phyloP scores from a whole-genome alignment of 352 stramenopile species.

The Hyaloperonospora brassicae region DNA sequence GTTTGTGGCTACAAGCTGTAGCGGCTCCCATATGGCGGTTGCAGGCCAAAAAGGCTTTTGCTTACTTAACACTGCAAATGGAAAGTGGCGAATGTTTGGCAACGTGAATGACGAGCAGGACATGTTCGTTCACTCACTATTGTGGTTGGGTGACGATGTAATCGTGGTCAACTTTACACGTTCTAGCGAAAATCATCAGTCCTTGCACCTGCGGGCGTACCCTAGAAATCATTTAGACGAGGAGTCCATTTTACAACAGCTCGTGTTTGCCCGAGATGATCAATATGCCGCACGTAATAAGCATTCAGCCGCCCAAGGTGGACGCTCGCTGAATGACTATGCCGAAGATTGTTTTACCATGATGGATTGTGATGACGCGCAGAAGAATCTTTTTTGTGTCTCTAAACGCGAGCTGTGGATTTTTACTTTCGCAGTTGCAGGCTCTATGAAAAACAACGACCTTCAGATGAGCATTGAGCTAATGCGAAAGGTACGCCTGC shows the following conservation, averaged over 20 bases:
- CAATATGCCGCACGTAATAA: constrained; percentile 16
- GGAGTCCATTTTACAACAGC: constrained; percentile 40
- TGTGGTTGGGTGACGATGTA: constrained; percentile 59
- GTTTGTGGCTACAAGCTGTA: constrained; percentile 45
- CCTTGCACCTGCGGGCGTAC: constrained; percentile 58
- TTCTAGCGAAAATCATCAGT: constrained; percentile 44
- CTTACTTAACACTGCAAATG: constrained; percentile 51
- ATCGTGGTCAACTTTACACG: constrained; percentile 59
- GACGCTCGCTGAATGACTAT: constrained; percentile 8
- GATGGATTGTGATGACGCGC: constrained; percentile 50
- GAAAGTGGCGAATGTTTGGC: constrained; percentile 79
- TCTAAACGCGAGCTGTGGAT: constrained; percentile 53
- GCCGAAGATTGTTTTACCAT: constrained; percentile 36
- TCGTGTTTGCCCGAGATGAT: constrained; percentile 35
- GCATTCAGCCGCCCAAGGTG: constrained; percentile 1
- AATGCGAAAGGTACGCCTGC: constrained; percentile 43
- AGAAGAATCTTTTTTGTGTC: constrained; percentile 50
- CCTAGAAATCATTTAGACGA: constrained; percentile 72
- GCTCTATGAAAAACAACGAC: constrained; percentile 39
- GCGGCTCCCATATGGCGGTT: constrained; percentile 54
- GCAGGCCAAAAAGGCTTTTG: constrained; percentile 69
- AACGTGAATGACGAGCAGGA: constrained; percentile 82
- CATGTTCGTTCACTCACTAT: constrained; percentile 49
- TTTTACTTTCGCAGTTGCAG: constrained; percentile 31
- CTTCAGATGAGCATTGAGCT: constrained; percentile 32